Conservation (phyloP, 257 asterid genomes). For the Solanum etuberosum region DNA sequence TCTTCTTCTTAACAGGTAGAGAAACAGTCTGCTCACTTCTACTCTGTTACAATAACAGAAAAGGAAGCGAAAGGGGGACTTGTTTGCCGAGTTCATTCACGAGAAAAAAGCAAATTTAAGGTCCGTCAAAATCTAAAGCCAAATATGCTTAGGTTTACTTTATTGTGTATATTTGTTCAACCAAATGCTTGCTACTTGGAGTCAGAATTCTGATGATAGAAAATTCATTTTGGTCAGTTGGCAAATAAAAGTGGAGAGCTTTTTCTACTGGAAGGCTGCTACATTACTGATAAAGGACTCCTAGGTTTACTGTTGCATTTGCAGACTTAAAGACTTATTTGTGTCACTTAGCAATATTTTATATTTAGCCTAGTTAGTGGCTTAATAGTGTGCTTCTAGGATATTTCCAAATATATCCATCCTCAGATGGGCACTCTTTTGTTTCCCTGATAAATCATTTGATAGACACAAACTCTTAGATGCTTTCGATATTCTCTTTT, state of each 20-base stretch:
- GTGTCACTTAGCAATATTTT: not conserved
- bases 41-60: constrained; percentile 78
- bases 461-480: not conserved
- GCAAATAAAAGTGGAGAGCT: not conserved
- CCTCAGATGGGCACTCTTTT: not conserved
- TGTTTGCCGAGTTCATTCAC: constrained; percentile 72
- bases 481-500: not conserved
- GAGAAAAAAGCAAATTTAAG: constrained; percentile 95
- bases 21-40: constrained; percentile 94
- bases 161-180: not conserved
- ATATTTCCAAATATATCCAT: not conserved
- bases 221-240: not conserved
- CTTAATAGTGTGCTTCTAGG: not conserved
- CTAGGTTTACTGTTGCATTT: not conserved
- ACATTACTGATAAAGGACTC: not conserved
- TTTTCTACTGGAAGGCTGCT: not conserved
- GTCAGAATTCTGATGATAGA: not conserved
- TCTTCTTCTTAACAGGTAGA: constrained; percentile 62
- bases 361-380: not conserved
- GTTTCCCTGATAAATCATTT: not conserved
- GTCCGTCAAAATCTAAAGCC: constrained; percentile 13
- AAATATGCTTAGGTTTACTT: not conserved
- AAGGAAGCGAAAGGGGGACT: constrained; percentile 76
- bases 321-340: not conserved
- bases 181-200: not conserved